phyloP scores from a whole-genome alignment of 202 grass and related monocot genomes.

The Tripidium arundinaceum region DNA sequence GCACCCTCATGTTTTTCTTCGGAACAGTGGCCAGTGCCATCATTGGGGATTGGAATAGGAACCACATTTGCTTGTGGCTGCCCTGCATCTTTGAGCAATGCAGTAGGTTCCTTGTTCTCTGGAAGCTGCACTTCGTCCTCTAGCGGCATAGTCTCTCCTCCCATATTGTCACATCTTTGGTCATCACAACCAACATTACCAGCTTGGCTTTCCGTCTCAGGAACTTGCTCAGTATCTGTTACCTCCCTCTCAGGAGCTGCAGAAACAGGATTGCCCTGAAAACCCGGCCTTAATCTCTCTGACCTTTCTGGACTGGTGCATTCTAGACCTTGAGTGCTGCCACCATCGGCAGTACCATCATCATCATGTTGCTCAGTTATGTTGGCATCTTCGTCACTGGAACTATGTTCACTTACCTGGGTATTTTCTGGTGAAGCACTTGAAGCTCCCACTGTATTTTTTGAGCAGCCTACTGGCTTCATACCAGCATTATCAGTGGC shows the following conservation, averaged over 20 bases:
- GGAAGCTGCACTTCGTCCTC: constrained; percentile 51
- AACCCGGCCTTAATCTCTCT: constrained; percentile 38
- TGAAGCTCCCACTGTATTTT: constrained; percentile 40
- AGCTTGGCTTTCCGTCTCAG: constrained; percentile 66
- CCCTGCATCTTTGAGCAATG: constrained; percentile 24
- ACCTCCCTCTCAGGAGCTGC: constrained; percentile 48
- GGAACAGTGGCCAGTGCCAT: constrained; percentile 30
- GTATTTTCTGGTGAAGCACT: constrained; percentile 57
- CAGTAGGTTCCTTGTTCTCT: constrained; percentile 37
- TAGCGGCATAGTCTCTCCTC: constrained; percentile 64
- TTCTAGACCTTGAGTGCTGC: constrained; percentile 64
- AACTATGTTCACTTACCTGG: constrained; percentile 38
- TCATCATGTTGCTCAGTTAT: constrained; percentile 54
- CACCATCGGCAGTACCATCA: constrained; percentile 46
- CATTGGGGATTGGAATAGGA: constrained; percentile 19
- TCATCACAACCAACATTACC: constrained; percentile 45
- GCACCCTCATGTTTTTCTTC: constrained; percentile 49
- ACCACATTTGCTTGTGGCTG: constrained; percentile 22
- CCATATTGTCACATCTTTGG: constrained; percentile 58
- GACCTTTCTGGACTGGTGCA: constrained; percentile 53
- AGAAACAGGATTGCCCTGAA: constrained; percentile 32
- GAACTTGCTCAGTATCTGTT: constrained; percentile 64
- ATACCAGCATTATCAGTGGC: constrained; percentile 8
- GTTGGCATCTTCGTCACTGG: constrained; percentile 48
- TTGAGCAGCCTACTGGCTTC: constrained; percentile 19